phyloP scores from a whole-genome alignment of 176 grass and related monocot species.

The Microstegium vimineum region DNA sequence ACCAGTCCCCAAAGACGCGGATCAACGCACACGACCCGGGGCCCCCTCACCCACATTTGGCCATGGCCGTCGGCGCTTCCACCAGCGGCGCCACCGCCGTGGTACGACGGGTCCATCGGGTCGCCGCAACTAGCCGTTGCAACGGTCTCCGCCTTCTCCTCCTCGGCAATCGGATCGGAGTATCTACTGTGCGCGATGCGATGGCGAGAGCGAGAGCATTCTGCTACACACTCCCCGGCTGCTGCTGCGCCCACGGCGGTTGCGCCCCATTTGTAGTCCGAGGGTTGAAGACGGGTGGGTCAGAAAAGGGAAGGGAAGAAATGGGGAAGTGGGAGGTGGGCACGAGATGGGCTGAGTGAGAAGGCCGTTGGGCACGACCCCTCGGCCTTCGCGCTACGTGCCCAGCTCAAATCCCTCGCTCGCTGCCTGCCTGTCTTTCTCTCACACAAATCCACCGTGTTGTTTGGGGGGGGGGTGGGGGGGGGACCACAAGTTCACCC shows the following conservation, averaged over 20 bases:
- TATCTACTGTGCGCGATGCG: neutral
- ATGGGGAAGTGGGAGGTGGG: neutral
- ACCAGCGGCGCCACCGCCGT: neutral
- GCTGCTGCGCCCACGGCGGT: neutral
- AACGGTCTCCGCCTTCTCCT: neutral
- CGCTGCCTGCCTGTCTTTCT: neutral
- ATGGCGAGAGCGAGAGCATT: neutral
- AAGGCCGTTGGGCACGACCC: conserved; percentile 6
- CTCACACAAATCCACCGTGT: too few relatives aligned
- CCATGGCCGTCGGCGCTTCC: neutral
- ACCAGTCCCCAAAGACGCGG: neutral
- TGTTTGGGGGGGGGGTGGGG: neutral
- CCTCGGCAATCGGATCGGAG: neutral
- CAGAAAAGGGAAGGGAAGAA: neutral
- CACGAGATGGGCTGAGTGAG: neutral
- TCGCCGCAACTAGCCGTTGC: conserved; percentile 45
- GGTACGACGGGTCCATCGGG: conserved; percentile 34
- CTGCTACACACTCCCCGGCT: neutral
- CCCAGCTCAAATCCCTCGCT: neutral
- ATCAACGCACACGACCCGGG: neutral
- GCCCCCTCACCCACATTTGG: conserved; percentile 33
- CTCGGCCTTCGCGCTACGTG: conserved; percentile 11
- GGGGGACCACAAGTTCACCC: too few relatives aligned
- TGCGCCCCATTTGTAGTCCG: conserved; percentile 48
- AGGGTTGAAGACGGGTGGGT: neutral